Conservation (phyloP, 495 filamentous ascomycete species). For the Ascobolus immersus region DNA sequence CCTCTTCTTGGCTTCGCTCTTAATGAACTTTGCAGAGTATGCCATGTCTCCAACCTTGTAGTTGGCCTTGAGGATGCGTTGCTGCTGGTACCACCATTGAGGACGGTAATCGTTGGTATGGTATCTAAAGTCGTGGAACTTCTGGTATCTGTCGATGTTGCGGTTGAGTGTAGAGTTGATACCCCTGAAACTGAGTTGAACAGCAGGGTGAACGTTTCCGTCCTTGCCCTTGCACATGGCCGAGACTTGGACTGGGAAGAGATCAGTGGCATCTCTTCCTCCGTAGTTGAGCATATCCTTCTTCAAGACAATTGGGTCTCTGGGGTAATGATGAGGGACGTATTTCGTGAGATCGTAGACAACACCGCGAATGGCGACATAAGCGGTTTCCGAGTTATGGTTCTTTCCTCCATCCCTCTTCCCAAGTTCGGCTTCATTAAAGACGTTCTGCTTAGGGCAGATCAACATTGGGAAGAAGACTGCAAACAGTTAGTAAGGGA, state of each 20-base stretch:
- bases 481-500: constrained; percentile 16
- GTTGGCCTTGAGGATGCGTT: constrained; percentile 43
- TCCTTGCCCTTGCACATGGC: constrained; percentile 59
- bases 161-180: constrained; percentile 47
- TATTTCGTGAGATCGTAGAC: constrained; percentile 65
- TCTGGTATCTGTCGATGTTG: constrained; percentile 40
- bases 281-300: constrained; percentile 51
- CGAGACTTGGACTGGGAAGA: constrained; percentile 90
- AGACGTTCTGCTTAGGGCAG: constrained; percentile 78
- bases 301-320: constrained; percentile 37
- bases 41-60: constrained; percentile 80
- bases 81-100: constrained; percentile 78
- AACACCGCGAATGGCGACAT: constrained; percentile 59
- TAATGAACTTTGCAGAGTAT: constrained; percentile 55
- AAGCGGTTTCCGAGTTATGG: constrained; percentile 23
- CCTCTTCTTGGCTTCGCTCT: constrained; percentile 36
- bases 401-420: constrained; percentile 33
- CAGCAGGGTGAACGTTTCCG: constrained; percentile 37
- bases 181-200: constrained; percentile 55
- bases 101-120: constrained; percentile 56
- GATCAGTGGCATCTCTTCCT: constrained; percentile 54
- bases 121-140: constrained; percentile 82
- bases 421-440: constrained; percentile 50
- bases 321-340: constrained; percentile 57
- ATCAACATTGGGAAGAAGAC: constrained; percentile 67